These are phyloP conservation scores for Trichoderma citrinoviride DNA, from an alignment of 2,329 filamentous ascomycete species.

Conservation along the genomic window DNA sequence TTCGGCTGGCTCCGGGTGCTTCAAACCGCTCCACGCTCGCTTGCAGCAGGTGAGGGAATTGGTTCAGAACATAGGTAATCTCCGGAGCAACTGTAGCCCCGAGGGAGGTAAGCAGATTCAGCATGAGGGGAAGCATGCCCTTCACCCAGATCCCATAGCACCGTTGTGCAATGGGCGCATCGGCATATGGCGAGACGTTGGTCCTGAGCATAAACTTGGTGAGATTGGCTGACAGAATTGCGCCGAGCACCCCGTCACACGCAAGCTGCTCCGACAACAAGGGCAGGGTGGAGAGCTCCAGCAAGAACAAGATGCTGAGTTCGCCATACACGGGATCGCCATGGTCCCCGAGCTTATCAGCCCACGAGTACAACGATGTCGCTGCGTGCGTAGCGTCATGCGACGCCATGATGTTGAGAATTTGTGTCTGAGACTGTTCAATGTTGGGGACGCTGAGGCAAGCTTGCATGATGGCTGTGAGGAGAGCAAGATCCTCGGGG, in stretches of 20 bases:
- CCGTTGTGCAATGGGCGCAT: conserved; percentile 63
- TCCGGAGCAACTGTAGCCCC: conserved; percentile 80
- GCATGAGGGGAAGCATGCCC: conserved; percentile 79
- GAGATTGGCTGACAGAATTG: conserved; percentile 75
- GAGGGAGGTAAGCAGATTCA: conserved; percentile 83
- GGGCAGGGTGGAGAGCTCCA: conserved; percentile 80
- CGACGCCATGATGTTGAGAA: conserved; percentile 66
- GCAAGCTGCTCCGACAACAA: conserved; percentile 85
- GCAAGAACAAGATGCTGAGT: conserved; percentile 81
- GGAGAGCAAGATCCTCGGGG: conserved; percentile 78
- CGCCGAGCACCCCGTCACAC: conserved; percentile 77
- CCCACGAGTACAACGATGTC: conserved; percentile 88
- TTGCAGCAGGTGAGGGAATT: conserved; percentile 75
- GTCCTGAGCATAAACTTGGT: conserved; percentile 71
- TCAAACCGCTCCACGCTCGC: conserved; percentile 73
- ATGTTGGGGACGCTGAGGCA: conserved; percentile 76
- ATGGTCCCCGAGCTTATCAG: conserved; percentile 73
- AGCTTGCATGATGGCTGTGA: conserved; percentile 85
- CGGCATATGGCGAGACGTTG: conserved; percentile 74
- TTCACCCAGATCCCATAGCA: conserved; percentile 89
- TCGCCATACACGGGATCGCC: conserved; percentile 91
- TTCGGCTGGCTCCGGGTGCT: conserved; percentile 54
- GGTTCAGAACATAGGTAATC: conserved; percentile 81
- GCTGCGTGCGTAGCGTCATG: conserved; percentile 78
- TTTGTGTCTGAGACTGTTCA: conserved; percentile 66